Evolutionary conservation across 2,329 filamentous ascomycete species (phyloP).

Genomic region (Ophiognomonia clavigignenti-juglandacearum): DNA sequence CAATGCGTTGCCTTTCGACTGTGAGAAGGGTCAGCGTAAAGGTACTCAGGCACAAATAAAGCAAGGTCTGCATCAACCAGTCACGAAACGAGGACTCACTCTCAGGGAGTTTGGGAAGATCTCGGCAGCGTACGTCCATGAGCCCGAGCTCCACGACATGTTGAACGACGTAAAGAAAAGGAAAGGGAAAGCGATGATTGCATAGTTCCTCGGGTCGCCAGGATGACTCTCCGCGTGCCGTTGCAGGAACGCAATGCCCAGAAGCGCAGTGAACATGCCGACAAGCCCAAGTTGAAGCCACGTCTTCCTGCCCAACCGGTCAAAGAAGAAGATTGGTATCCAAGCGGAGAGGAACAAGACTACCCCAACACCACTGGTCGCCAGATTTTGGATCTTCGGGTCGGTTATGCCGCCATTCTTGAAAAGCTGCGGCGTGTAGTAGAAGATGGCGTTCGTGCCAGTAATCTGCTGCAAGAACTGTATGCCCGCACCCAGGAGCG

Average conservation of each 20-base stretch:
- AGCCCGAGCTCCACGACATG: conserved; percentile 26
- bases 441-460: conserved; percentile 26
- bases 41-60: too few species aligned
- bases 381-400: conserved; percentile 24
- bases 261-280: conserved; percentile 24
- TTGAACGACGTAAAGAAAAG: conserved; percentile 28
- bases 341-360: conserved; percentile 25
- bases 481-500: conserved; percentile 24
- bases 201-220: conserved; percentile 21
- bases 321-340: conserved; percentile 27
- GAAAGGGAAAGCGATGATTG: conserved; percentile 26
- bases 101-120: conserved; percentile 26
- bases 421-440: conserved; percentile 23
- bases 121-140: conserved; percentile 27
- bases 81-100: conserved; percentile 16
- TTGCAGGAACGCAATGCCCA: conserved; percentile 24
- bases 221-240: conserved; percentile 23
- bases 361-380: conserved; percentile 25
- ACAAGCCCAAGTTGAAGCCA: conserved; percentile 26
- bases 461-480: conserved; percentile 26
- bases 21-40: not conserved
- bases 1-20: conserved; percentile 26
- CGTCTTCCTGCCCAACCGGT: conserved; percentile 26
- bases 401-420: conserved; percentile 50
- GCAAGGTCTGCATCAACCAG: not conserved